Evolutionary conservation across 2,329 filamentous ascomycete genomes (phyloP), one percentile per base, ranked within the genome.

Genomic region (Xylaria sp.): DNA sequence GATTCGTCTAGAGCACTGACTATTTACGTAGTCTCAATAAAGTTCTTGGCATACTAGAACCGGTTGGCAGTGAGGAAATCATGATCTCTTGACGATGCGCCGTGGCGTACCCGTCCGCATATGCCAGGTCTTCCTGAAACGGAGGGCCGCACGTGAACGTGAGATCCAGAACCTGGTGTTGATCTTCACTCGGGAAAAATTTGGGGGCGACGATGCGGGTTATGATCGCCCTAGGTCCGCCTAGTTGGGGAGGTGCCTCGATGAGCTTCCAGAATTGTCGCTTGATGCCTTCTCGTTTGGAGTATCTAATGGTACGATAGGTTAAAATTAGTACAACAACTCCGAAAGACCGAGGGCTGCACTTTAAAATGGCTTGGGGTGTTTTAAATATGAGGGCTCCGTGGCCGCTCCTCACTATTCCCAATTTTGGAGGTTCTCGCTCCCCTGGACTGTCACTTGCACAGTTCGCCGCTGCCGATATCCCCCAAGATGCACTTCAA

Each of bases 241-340:
- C 60, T 47, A 10, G 11, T 55, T 60, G n/a, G 48, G 60, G 56
- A 63, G 56, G 60, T 62, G 35, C 17, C 47, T 27, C 9, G 49
- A 23, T 38, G 33, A 31, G 54, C 31, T 40, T 10, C 43, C 29
- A 21, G 23, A 52, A 52, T 40, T 23, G 21, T 17, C n/a, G 25
- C 35, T 41, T 33, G 31, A 13, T 21, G 27, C 10, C n/a, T 19
- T 58, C 21, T 44, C 13, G 8, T n/a, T 53, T 43, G 35, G 15
- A 21, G 41, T 23, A 8, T 47, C 23, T 35, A 23, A 47, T 11
- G 29, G n/a, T n/a, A n/a, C n/a, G n/a, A n/a, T n/a, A n/a, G n/a
- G n/a, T n/a, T 35, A 3, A 21, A 23, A 35, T 35, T 23, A 27
- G 56, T 59, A 19, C 35, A 52, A 51, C 29, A 29, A 38, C 41